Evolutionary conservation across 164 flowering plant genomes (phyloP).

Genomic region (Berberis thunbergii): DNA sequence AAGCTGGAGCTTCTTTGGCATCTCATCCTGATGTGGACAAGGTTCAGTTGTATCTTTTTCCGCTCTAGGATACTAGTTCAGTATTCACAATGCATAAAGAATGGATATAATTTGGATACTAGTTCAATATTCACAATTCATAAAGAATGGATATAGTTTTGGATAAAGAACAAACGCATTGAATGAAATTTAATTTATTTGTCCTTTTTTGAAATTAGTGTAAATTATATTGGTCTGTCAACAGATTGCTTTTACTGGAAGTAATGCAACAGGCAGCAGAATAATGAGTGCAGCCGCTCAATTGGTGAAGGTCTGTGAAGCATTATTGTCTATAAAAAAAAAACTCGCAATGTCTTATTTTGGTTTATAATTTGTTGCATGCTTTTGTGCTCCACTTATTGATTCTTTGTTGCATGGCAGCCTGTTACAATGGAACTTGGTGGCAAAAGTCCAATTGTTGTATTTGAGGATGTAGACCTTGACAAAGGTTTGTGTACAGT

Average conservation of each 20-base stretch:
- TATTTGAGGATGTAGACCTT: constrained; percentile 93
- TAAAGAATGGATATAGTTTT: constrained; percentile 33
- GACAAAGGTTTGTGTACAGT: constrained; percentile 58
- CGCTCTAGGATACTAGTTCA: constrained; percentile 17
- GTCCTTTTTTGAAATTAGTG: background rate
- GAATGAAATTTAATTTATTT: background rate
- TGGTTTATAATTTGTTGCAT: background rate
- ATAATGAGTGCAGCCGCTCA: constrained; percentile 90
- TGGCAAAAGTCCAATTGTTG: constrained; percentile 93
- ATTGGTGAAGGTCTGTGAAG: constrained; percentile 56
- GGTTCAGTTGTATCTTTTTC: constrained; percentile 28
- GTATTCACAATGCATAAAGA: constrained; percentile 82
- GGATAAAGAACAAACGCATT: background rate
- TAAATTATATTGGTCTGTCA: constrained; percentile 5
- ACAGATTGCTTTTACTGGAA: constrained; percentile 97
- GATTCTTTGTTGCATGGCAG: constrained; percentile 30
- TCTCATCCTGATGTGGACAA: constrained; percentile 93
- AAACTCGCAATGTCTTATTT: background rate
- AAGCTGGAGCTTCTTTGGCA: constrained; percentile 96
- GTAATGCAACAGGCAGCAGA: constrained; percentile 79
- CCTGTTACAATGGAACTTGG: constrained; percentile 97
- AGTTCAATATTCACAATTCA: constrained; percentile 85
- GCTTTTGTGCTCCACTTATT: background rate
- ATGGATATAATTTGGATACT: constrained; percentile 15
- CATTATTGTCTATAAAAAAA: background rate